Conservation (phyloP, 2,329 filamentous ascomycete genomes). For the Pseudocercospora eumusae region DNA sequence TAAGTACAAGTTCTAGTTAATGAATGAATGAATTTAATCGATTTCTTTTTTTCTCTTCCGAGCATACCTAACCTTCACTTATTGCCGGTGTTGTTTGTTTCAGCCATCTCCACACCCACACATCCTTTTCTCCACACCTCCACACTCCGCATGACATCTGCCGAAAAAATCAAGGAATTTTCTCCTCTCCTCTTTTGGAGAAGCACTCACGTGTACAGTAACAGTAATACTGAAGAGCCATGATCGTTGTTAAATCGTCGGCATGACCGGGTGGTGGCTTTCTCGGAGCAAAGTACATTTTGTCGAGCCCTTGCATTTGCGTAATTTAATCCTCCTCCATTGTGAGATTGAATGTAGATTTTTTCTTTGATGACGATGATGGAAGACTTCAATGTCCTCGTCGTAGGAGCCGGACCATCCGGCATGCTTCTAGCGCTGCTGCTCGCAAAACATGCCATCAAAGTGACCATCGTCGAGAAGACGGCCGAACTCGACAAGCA, state of each 20-base stretch:
- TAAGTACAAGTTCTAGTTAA: no score
- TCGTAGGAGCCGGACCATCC: constrained; percentile 35
- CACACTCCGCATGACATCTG: constrained; percentile 2
- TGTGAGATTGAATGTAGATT: background rate
- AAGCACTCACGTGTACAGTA: background rate
- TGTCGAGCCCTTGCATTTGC: background rate
- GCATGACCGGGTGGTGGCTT: background rate
- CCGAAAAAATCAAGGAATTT: background rate
- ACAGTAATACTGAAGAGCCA: no score
- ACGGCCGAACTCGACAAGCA: constrained; percentile 58
- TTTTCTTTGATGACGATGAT: no score
- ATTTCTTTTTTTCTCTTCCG: no score
- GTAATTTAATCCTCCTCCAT: no score
- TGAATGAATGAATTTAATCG: no score
- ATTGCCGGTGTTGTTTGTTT: no score
- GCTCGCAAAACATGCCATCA: constrained; percentile 55
- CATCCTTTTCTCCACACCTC: constrained; percentile 6
- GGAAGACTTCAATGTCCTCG: constrained; percentile 22
- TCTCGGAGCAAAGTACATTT: no score
- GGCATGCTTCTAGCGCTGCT: constrained; percentile 48
- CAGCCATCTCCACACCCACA: background rate
- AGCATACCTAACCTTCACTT: no score
- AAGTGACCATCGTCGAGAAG: constrained; percentile 59
- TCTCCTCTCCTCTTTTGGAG: background rate
- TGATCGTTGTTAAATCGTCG: background rate